A percentile compares a stretch with the other conserved stretches of the same genome.
phyloP scores from a whole-genome alignment of 768 basidiomycete genomes.

The Trametes punicea region DNA sequence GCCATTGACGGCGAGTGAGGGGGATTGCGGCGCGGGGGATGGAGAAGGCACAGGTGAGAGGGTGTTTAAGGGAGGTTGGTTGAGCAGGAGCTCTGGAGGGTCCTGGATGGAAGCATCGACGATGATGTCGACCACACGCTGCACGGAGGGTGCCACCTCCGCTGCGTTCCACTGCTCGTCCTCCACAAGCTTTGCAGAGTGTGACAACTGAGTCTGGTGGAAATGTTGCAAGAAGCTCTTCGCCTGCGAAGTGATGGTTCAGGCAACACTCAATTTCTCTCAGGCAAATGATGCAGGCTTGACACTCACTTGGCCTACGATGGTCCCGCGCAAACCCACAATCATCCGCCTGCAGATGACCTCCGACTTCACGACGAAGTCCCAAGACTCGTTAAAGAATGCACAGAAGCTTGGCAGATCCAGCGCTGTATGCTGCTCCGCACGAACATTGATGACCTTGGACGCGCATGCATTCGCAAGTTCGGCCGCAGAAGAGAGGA shows the following conservation, averaged over 20 bases:
- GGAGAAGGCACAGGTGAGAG: constrained; percentile 27
- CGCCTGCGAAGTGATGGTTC: constrained; percentile 47
- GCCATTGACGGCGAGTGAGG: constrained; percentile 20
- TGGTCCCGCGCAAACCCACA: constrained; percentile 82
- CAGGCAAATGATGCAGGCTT: constrained; percentile 6
- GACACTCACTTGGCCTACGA: constrained; percentile 68
- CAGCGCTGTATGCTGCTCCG: constrained; percentile 76
- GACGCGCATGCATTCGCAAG: constrained; percentile 81
- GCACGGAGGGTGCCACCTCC: constrained; percentile 64
- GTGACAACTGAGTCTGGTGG: constrained; percentile 76
- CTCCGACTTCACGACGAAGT: constrained; percentile 87
- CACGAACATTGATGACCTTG: constrained; percentile 70
- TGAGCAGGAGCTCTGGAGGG: constrained; percentile 62
- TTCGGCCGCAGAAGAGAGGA: constrained; percentile 77
- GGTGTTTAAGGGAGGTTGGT: constrained; percentile 21
- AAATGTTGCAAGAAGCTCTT: constrained; percentile 84
- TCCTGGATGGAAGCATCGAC: constrained; percentile 82
- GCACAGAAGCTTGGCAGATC: constrained; percentile 70
- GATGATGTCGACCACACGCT: constrained; percentile 69
- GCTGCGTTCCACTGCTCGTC: constrained; percentile 91
- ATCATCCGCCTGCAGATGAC: constrained; percentile 87
- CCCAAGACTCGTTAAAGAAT: constrained; percentile 85
- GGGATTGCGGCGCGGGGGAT: constrained; percentile 21
- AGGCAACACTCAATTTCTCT: not conserved
- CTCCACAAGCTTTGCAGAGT: constrained; percentile 87